Percentiles rank a stretch among this genome's conserved stretches.
Conservation (phyloP, 306 rosid species). For the Begonia loranthoides region DNA sequence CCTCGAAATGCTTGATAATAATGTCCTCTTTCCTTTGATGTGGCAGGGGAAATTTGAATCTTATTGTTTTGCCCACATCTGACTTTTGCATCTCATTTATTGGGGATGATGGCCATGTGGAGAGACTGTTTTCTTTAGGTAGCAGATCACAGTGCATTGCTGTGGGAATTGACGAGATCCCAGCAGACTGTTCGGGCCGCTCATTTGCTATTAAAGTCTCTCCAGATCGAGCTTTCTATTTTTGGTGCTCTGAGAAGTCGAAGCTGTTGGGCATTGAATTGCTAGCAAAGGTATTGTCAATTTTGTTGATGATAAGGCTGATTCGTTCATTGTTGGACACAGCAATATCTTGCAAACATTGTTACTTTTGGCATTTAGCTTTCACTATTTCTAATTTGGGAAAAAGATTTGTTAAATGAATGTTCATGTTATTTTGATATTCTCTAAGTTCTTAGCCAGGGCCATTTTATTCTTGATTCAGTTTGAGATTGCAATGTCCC, state of each 20-base stretch:
- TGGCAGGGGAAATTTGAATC: constrained; percentile 80
- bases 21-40: constrained; percentile 13
- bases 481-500: neutral
- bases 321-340: no score
- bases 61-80: constrained; percentile 70
- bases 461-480: no score
- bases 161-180: constrained; percentile 48
- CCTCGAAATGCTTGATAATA: constrained; percentile 9
- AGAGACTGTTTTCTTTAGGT: constrained; percentile 43
- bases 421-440: no score
- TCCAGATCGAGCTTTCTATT: constrained; percentile 34
- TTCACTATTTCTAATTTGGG: no score
- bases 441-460: no score
- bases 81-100: constrained; percentile 72
- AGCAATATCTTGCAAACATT: no score
- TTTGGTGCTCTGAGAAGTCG: constrained; percentile 93
- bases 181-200: constrained; percentile 59
- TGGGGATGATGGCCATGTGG: constrained; percentile 65
- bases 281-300: constrained; percentile 51
- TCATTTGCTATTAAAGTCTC: constrained; percentile 48
- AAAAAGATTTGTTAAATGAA: no score
- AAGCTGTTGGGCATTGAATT: constrained; percentile 78
- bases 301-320: constrained; percentile 1
- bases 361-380: no score
- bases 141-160: constrained; percentile 38